phyloP scores from a whole-genome alignment of 371 early-diverging fungal species.

The Zychaea mexicana region DNA sequence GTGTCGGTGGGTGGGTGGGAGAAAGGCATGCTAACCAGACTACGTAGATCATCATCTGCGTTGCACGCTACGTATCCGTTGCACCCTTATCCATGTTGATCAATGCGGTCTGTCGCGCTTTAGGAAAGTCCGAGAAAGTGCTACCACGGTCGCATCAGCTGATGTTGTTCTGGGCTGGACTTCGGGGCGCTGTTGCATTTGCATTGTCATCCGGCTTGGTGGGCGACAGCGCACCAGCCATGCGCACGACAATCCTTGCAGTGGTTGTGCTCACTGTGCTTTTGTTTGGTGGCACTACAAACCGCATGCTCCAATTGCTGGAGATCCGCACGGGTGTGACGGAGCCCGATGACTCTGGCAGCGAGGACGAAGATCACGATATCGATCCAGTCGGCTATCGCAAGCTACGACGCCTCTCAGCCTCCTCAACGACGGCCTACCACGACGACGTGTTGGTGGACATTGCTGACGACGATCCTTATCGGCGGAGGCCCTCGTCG shows the following conservation, averaged over 20 bases:
- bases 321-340: constrained; percentile 79
- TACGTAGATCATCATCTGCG: constrained; percentile 71
- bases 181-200: constrained; percentile 96
- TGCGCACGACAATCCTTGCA: constrained; percentile 87
- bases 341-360: constrained; percentile 54
- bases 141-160: constrained; percentile 87
- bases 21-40: no score
- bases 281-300: constrained; percentile 89
- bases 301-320: constrained; percentile 73
- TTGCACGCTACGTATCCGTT: constrained; percentile 83
- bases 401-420: constrained; percentile 20
- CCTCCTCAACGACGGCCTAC: constrained; percentile 6
- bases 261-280: constrained; percentile 90
- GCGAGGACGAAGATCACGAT: constrained; percentile 57
- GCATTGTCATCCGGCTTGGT: constrained; percentile 86
- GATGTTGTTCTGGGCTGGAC: constrained; percentile 94
- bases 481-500: constrained; percentile 3
- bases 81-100: constrained; percentile 82
- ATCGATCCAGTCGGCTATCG: constrained; percentile 32
- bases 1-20: neutral
- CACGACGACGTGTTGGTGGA: constrained; percentile 20
- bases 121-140: constrained; percentile 55
- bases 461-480: constrained; percentile 11
- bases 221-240: constrained; percentile 66
- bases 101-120: constrained; percentile 66